Conservation (phyloP, 768 basidiomycete genomes). For the Phallus indusiatus region DNA sequence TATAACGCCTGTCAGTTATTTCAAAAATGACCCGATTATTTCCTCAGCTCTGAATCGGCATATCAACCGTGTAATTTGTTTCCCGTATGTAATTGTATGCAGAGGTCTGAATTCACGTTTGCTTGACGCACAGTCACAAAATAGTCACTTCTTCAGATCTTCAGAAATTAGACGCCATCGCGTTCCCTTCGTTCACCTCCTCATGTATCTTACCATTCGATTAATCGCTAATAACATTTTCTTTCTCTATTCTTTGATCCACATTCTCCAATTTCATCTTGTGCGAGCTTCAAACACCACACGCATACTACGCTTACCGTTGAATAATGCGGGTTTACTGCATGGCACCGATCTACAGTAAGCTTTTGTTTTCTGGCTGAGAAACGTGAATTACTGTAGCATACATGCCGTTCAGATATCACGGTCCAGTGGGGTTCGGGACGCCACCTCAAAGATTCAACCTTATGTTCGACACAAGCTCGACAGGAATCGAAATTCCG, state of each 20-base stretch:
- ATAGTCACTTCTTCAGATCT: too few species aligned
- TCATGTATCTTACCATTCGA: too few species aligned
- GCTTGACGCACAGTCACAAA: too few species aligned
- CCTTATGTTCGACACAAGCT: conserved; percentile 54
- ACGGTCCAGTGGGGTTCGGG: conserved; percentile 42
- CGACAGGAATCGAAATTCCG: conserved; percentile 39
- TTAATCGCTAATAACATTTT: neutral
- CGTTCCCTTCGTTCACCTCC: too few species aligned
- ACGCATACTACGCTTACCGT: neutral
- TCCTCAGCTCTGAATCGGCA: too few species aligned
- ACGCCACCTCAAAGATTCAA: conserved; percentile 39
- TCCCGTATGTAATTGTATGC: too few species aligned
- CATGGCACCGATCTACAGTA: conserved; percentile 50
- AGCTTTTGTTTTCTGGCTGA: conserved; percentile 12
- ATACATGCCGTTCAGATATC: conserved; percentile 32
- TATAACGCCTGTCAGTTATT: too few species aligned
- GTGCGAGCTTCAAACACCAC: neutral
- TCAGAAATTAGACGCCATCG: too few species aligned
- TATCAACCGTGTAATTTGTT: too few species aligned
- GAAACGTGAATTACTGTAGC: neutral
- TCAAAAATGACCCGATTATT: too few species aligned
- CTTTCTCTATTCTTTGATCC: neutral
- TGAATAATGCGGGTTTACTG: conserved; percentile 29
- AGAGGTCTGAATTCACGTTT: too few species aligned
- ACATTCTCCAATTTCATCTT: neutral